Evolutionary conservation across 2,329 filamentous ascomycete species (phyloP).

Genomic region (Diaporthe velutina): DNA sequence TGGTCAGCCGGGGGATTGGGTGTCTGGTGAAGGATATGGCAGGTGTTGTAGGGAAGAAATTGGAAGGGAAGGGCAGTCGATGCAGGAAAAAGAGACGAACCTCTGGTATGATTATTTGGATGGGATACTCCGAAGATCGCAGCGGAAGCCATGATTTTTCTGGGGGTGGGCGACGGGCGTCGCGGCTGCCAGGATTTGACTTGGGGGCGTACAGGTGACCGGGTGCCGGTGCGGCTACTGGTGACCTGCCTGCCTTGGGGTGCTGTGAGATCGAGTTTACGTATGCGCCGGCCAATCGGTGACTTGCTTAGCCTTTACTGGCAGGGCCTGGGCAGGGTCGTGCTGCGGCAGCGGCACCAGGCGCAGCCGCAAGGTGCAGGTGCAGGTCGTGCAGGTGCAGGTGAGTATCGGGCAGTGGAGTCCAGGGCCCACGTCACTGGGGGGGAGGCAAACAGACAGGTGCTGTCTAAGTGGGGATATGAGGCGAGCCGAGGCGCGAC

Average conservation of each 20-base stretch:
- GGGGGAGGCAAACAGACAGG: neutral
- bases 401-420: conserved; percentile 1
- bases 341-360: neutral
- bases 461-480: conserved; percentile 11
- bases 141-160: conserved; percentile 37
- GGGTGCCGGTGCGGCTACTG: conserved; percentile 19
- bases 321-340: conserved; percentile 10
- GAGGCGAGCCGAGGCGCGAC: conserved; percentile 15
- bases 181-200: conserved; percentile 25
- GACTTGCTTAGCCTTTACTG: neutral
- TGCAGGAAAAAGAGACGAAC: conserved; percentile 31
- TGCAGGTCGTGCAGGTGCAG: neutral
- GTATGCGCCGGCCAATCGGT: conserved; percentile 35
- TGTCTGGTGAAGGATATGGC: neutral
- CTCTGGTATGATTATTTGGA: conserved; percentile 33
- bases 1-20: conserved; percentile 25
- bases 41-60: conserved; percentile 7
- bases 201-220: neutral
- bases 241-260: neutral
- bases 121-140: conserved; percentile 36
- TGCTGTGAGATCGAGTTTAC: conserved; percentile 23
- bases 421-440: conserved; percentile 8
- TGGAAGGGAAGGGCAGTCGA: neutral
- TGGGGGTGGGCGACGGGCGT: conserved; percentile 11
- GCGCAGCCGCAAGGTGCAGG: conserved; percentile 4